A percentile compares a stretch with the other conserved stretches of the same genome.
These are phyloP conservation scores for Spirogloea muscicola DNA, from an alignment of 139 green algal species.

Conservation along the genomic window DNA sequence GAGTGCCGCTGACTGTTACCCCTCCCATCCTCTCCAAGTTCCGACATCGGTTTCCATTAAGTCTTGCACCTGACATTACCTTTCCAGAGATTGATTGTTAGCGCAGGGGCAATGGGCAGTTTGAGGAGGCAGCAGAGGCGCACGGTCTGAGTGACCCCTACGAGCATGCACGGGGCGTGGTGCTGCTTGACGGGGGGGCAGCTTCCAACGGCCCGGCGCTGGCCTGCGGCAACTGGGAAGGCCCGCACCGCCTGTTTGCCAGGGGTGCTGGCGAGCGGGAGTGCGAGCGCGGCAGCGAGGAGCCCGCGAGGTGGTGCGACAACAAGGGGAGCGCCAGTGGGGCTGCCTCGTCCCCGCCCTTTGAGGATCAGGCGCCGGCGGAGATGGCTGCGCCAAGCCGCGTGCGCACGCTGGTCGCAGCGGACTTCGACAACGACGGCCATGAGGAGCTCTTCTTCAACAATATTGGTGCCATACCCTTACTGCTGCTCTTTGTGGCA, in stretches of 20 bases:
- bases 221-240: slow-evolving; percentile 36
- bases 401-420: slow-evolving; percentile 39
- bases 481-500: too few species aligned
- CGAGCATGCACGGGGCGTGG: slow-evolving; percentile 6
- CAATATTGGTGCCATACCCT: slow-evolving; percentile 45
- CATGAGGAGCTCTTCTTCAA: slow-evolving; percentile 43
- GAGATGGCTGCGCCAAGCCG: slow-evolving; percentile 6
- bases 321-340: too few species aligned
- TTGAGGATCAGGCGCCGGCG: slow-evolving; percentile 1
- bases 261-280: not conserved
- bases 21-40: too few species aligned
- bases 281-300: not conserved
- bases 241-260: slow-evolving; percentile 17
- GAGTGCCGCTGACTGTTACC: not conserved
- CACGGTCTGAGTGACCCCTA: not conserved
- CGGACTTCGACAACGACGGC: slow-evolving; percentile 48
- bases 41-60: too few species aligned
- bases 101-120: not conserved
- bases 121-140: not conserved
- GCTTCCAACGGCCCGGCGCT: too few species aligned
- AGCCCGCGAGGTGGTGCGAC: too few species aligned
- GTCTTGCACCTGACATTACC: too few species aligned
- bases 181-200: slow-evolving; percentile 15
- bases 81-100: too few species aligned
- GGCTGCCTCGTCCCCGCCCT: too few species aligned